Conservation (phyloP, 73 alveolate species). For the Paramecium tetraurelia region DNA sequence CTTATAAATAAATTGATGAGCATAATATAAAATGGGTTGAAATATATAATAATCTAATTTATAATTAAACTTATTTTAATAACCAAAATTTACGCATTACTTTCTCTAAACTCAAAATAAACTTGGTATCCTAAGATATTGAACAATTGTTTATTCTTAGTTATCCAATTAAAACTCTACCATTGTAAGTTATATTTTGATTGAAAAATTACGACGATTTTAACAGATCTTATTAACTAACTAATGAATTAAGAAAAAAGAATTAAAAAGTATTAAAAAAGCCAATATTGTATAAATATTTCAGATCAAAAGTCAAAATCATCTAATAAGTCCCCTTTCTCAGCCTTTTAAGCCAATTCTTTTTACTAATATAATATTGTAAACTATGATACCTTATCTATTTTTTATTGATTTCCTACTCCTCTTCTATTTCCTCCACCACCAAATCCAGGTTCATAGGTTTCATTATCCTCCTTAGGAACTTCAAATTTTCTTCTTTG, state of each 20-base stretch:
- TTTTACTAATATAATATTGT: neutral
- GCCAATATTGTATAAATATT: neutral
- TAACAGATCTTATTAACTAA: no score
- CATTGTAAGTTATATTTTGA: no score
- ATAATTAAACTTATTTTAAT: no score
- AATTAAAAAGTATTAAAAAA: neutral
- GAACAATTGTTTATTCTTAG: no score
- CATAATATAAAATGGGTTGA: no score
- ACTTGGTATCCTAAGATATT: no score
- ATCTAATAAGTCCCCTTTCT: neutral
- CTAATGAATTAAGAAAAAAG: neutral
- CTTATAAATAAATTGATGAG: no score
- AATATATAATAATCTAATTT: no score
- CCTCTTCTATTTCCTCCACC: neutral
- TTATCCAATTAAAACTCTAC: no score
- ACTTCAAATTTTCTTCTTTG: neutral
- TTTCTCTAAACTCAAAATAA: no score
- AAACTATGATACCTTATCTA: neutral
- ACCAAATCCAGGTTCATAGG: neutral
- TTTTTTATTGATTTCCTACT: neutral
- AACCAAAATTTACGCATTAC: no score
- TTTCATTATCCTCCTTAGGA: neutral
- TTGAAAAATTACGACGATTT: neutral
- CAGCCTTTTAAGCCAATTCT: constrained; percentile 24
- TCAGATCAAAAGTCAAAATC: constrained; percentile 37